Evolutionary conservation across 2,329 filamentous ascomycete species (phyloP).

Genomic region (Thielaviopsis euricoi): DNA sequence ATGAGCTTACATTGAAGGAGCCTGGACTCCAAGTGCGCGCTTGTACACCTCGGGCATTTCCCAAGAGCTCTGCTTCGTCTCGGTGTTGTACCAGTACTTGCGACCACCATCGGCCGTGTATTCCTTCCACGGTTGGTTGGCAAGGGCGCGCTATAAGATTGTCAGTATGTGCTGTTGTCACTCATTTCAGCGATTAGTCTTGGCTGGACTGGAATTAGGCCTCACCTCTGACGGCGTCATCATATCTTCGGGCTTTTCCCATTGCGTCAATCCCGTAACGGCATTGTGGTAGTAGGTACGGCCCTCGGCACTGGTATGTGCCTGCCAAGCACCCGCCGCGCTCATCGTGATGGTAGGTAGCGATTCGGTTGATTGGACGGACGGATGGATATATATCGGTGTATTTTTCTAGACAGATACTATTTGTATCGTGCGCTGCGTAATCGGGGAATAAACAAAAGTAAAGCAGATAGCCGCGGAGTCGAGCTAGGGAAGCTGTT

Average conservation of each 20-base stretch:
- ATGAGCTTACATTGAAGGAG: constrained; percentile 1
- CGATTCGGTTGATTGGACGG: not conserved
- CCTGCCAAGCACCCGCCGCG: constrained; percentile 45
- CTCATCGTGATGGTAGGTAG: constrained; percentile 2
- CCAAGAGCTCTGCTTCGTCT: constrained; percentile 88
- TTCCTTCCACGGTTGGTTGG: constrained; percentile 81
- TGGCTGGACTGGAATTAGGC: constrained; percentile 13
- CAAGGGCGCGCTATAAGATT: constrained; percentile 49
- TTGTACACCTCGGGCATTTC: constrained; percentile 78
- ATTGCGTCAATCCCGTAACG: constrained; percentile 74
- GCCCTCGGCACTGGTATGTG: constrained; percentile 66
- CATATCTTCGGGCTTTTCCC: constrained; percentile 82
- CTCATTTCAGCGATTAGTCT: no score
- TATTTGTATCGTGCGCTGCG: no score
- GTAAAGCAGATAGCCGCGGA: not conserved
- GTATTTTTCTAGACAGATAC: no score
- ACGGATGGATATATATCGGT: not conserved
- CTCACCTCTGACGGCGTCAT: constrained; percentile 70
- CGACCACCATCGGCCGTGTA: constrained; percentile 73
- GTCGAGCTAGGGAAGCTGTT: not conserved
- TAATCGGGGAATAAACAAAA: not conserved
- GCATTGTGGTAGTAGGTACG: constrained; percentile 84
- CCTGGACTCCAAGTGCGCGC: constrained; percentile 46
- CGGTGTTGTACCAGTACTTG: constrained; percentile 90
- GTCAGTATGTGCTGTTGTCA: not conserved